Conservation (phyloP, 805 yeast species). For the Deakozyma indianensis region DNA sequence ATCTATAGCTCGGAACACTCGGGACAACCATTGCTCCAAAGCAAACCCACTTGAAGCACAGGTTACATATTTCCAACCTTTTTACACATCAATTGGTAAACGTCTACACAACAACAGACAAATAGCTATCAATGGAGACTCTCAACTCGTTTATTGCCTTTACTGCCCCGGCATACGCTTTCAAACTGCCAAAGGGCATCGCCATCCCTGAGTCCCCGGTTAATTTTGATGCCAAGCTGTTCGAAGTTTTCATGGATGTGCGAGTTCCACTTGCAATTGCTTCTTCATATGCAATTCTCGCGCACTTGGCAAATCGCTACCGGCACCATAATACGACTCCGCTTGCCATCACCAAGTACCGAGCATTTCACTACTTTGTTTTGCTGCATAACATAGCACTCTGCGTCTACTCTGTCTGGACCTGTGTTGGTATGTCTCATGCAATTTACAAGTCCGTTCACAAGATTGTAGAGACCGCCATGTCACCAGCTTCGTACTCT, state of each 20-base stretch:
- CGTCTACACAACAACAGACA: too few species aligned
- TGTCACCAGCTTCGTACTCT: conserved; percentile 8
- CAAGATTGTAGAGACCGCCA: conserved; percentile 16
- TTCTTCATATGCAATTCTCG: conserved; percentile 39
- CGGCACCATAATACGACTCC: conserved; percentile 36
- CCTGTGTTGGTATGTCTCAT: conserved; percentile 48
- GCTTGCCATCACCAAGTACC: conserved; percentile 29
- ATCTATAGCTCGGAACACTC: too few species aligned
- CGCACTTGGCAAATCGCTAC: conserved; percentile 38
- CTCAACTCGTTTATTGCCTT: background rate
- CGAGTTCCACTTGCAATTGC: conserved; percentile 45
- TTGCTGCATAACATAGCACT: conserved; percentile 45
- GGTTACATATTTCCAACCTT: too few species aligned
- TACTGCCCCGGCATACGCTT: background rate
- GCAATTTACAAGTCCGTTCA: conserved; percentile 32
- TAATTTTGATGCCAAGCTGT: conserved; percentile 3
- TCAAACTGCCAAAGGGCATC: background rate
- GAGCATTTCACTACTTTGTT: conserved; percentile 38
- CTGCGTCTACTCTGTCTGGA: conserved; percentile 57
- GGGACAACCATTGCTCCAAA: too few species aligned
- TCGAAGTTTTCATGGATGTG: conserved; percentile 26
- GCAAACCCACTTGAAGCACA: too few species aligned
- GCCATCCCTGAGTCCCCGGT: background rate
- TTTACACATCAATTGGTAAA: too few species aligned
- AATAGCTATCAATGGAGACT: conserved; percentile 1